Base-by-base conservation (phyloP, 2,329 filamentous ascomycete species). In the Verticillium nubilum region DNA sequence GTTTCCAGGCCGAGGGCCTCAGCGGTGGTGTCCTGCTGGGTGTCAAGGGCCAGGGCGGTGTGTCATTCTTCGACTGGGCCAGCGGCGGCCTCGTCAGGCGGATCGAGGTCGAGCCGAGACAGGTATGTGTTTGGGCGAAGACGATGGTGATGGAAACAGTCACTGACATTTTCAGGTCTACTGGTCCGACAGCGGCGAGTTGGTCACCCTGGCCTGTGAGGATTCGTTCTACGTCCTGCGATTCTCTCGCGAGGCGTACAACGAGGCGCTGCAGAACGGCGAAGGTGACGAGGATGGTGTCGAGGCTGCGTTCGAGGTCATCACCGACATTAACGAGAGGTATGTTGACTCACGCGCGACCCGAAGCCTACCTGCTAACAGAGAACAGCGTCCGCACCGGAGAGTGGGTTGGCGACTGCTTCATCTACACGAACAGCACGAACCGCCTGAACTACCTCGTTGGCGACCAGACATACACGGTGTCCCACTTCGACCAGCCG, bases 371-470 rank as follows among this genome's bases (percentile, higher is more conserved):
- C 25, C 59, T 55, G 25, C 61, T 73, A 67, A 69, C 67, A 68
- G 60, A 61, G 33, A 53, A 58, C 62, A 91, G 88, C 64, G 92
- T 98, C 57, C 90, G 91, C 65, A 97, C 94, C 23, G 95, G 94
- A 67, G 91, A 96, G 78, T 99, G 95, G 95, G 91, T 99, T 60
- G 95, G 95, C 63, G 95, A 99, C 78, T 97, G 94, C 79, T 97
- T 99, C 82, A 93, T 98, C 73, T 99, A 98, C 83, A 97, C 95
- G 59, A 98, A 96, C 81, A 90, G 85, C 73, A 96, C 93, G 10
- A 97, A 98, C 81, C 90, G 95, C 63, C 82, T 99, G 61, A 98
- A 98, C 80, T 98, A 98, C 78, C 86, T 99, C 25, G 94, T 99
- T 15, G 95, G 95, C 65, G 95, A 98, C 76, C 93, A 98, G 78